phyloP scores from a whole-genome alignment of 192 early-diverging fungal genomes.

The Bifiguratus adelaidae region DNA sequence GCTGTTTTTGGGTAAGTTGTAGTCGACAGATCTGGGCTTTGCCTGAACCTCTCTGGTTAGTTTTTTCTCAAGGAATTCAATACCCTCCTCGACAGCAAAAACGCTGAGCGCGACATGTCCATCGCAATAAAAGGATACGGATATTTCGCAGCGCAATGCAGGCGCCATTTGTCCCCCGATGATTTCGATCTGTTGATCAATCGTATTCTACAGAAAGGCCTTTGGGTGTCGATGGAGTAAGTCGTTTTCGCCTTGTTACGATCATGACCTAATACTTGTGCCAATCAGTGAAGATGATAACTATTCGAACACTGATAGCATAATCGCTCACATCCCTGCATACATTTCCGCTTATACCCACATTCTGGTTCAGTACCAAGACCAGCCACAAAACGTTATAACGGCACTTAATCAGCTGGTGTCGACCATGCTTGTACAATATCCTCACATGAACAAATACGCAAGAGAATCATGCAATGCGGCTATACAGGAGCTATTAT shows the following conservation, averaged over 20 bases:
- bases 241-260: slow-evolving; percentile 3
- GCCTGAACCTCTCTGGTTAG: slow-evolving; percentile 4
- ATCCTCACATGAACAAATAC: slow-evolving; percentile 27
- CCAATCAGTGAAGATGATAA: slow-evolving; percentile 31
- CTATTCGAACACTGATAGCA: slow-evolving; percentile 10
- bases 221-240: slow-evolving; percentile 44
- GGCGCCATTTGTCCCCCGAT: slow-evolving; percentile 25
- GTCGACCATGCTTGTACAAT: slow-evolving; percentile 32
- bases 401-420: slow-evolving; percentile 27
- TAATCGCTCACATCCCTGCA: slow-evolving; percentile 32
- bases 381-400: slow-evolving; percentile 31
- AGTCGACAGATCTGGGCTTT: background rate
- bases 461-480: slow-evolving; percentile 29
- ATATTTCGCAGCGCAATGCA: slow-evolving; percentile 50
- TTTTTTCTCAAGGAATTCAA: slow-evolving; percentile 38
- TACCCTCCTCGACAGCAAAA: slow-evolving; percentile 14
- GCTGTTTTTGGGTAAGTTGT: slow-evolving; percentile 11
- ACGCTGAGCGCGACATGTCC: slow-evolving; percentile 33
- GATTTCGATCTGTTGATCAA: slow-evolving; percentile 29
- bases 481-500: slow-evolving; percentile 40
- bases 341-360: slow-evolving; percentile 53
- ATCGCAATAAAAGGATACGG: slow-evolving; percentile 62
- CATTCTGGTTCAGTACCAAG: slow-evolving; percentile 34
- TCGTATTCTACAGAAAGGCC: slow-evolving; percentile 32
- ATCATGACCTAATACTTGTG: slow-evolving; percentile 1